Percentiles rank a stretch among this genome's conserved stretches.
phyloP scores from a whole-genome alignment of 208 protist genomes.

The Acanthamoeba castellanii region DNA sequence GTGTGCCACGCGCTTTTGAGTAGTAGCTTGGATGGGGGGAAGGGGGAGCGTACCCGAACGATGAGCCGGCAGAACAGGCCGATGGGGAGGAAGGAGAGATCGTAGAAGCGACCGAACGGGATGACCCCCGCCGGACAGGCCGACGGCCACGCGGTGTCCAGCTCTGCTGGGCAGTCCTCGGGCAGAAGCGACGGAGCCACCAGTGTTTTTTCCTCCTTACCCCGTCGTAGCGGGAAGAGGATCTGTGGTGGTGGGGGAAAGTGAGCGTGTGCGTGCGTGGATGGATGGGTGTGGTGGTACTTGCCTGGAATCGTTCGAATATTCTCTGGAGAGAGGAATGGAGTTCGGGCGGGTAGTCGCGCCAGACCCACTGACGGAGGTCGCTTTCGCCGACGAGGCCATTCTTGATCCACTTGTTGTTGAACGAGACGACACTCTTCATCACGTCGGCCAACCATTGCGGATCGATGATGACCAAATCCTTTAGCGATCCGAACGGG shows the following conservation, averaged over 20 bases:
- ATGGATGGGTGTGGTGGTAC: too few relatives aligned
- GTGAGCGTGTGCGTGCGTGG: too few relatives aligned
- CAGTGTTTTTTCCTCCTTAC: neutral
- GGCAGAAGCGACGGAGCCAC: neutral
- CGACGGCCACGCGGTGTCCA: neutral
- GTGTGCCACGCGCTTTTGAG: too few relatives aligned
- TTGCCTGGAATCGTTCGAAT: slow-evolving; percentile 37
- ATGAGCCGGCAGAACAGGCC: slow-evolving; percentile 36
- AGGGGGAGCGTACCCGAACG: neutral
- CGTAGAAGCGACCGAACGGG: neutral
- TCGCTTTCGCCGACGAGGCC: slow-evolving; percentile 1
- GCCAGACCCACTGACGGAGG: slow-evolving; percentile 23
- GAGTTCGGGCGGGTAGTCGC: slow-evolving; percentile 17
- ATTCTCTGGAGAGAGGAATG: slow-evolving; percentile 1
- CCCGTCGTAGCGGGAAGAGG: neutral
- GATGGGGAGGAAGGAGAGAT: slow-evolving; percentile 17
- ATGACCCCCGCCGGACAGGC: neutral
- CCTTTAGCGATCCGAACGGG: neutral
- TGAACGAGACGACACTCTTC: slow-evolving; percentile 40
- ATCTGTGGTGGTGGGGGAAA: neutral
- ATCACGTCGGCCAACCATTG: slow-evolving; percentile 56
- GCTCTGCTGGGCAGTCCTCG: neutral
- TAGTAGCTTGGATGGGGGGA: neutral
- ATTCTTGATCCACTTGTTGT: slow-evolving; percentile 59
- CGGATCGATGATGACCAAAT: slow-evolving; percentile 47